Percentiles rank a stretch among this genome's conserved stretches.
Evolutionary conservation across 1,284 basidiomycete genomes (phyloP).

Genomic region (Ceratobasidium sp.): DNA sequence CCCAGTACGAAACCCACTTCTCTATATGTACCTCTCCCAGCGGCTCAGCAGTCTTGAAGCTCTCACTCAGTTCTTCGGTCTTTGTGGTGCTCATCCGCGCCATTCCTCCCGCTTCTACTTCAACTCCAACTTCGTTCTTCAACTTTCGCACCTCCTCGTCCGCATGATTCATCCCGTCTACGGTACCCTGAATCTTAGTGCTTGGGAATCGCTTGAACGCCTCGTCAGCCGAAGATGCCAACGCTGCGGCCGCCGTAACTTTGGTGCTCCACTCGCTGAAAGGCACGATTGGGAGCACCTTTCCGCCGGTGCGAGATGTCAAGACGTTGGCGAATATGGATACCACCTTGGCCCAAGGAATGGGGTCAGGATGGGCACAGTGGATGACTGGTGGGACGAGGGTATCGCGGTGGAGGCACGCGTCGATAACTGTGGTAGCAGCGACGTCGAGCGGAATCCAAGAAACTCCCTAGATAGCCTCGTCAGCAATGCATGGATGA

Average conservation of each 20-base stretch:
- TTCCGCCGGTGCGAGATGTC: background rate
- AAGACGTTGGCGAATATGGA: constrained; percentile 51
- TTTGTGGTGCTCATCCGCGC: background rate
- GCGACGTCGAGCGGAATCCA: constrained; percentile 56
- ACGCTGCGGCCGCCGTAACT: background rate
- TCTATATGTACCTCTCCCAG: background rate
- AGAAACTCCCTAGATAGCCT: constrained; percentile 47
- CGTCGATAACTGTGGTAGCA: constrained; percentile 52
- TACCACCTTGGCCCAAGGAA: constrained; percentile 52
- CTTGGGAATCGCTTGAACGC: constrained; percentile 24
- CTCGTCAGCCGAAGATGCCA: background rate
- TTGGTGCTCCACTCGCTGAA: constrained; percentile 53
- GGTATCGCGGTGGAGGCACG: background rate
- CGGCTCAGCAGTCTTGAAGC: background rate
- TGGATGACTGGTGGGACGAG: constrained; percentile 49
- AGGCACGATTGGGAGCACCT: constrained; percentile 52
- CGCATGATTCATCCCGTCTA: constrained; percentile 19
- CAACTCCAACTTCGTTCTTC: too few relatives aligned
- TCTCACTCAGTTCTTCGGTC: background rate
- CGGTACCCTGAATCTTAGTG: constrained; percentile 18
- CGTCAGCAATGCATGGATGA: too few relatives aligned
- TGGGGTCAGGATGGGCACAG: constrained; percentile 54
- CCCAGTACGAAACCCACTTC: constrained; percentile 19
- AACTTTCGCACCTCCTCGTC: background rate
- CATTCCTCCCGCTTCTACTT: constrained; percentile 4